Evolutionary conservation across 768 basidiomycete genomes (phyloP).

Genomic region (Mycena latifolia): DNA sequence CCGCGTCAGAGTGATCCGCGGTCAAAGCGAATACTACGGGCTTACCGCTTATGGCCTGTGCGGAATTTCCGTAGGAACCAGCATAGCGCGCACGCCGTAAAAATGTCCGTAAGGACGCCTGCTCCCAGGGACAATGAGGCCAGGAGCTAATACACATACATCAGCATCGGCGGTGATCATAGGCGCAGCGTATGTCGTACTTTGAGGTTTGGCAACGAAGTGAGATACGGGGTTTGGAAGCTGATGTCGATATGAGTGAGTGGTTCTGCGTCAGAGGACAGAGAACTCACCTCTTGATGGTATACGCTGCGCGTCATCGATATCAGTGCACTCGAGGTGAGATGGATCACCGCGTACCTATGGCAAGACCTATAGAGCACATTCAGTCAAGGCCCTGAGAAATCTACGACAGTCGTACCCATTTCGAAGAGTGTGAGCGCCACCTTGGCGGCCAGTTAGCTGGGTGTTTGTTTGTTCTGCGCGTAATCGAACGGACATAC

Average conservation of each 20-base stretch:
- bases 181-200: slow-evolving; percentile 41
- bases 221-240: slow-evolving; percentile 48
- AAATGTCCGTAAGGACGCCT: slow-evolving; percentile 63
- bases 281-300: slow-evolving; percentile 55
- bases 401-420: slow-evolving; percentile 45
- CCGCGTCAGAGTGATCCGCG: background rate
- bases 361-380: slow-evolving; percentile 46
- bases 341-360: slow-evolving; percentile 45
- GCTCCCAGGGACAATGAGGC: slow-evolving; percentile 63
- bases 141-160: slow-evolving; percentile 49
- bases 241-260: slow-evolving; percentile 39
- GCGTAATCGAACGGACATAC: slow-evolving; percentile 47
- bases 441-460: slow-evolving; percentile 44
- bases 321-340: background rate
- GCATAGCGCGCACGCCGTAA: slow-evolving; percentile 64
- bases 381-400: background rate
- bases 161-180: background rate
- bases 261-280: background rate
- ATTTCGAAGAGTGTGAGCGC: slow-evolving; percentile 56
- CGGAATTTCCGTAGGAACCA: slow-evolving; percentile 67
- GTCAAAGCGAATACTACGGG: slow-evolving; percentile 7
- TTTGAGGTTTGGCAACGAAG: slow-evolving; percentile 49
- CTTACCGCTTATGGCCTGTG: slow-evolving; percentile 59
- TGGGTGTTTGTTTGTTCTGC: slow-evolving; percentile 1
- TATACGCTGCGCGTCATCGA: slow-evolving; percentile 50